These are phyloP conservation scores for Pachysandra terminalis DNA, from an alignment of 164 flowering plant genomes.

Conservation along the genomic window DNA sequence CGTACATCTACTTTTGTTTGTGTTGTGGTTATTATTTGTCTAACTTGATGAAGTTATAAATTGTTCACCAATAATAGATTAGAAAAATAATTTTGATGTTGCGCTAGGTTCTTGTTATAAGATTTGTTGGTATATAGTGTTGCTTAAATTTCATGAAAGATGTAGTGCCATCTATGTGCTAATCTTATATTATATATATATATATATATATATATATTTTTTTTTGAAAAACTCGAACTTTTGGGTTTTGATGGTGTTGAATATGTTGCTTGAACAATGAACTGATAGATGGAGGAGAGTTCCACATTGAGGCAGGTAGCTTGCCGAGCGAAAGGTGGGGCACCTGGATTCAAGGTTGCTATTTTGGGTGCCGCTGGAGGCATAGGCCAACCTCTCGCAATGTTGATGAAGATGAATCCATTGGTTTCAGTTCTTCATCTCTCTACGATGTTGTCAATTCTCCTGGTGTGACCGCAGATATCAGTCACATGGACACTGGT, in stretches of 20 bases:
- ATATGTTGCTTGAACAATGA: conserved; percentile 8
- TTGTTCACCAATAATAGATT: no score
- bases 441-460: conserved; percentile 91
- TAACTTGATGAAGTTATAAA: no score
- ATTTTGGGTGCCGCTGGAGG: conserved; percentile 97
- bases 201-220: no score
- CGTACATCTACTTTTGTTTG: no score
- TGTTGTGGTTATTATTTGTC: no score
- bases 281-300: conserved; percentile 50
- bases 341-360: conserved; percentile 90
- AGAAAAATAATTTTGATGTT: no score
- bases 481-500: conserved; percentile 97
- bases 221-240: not conserved
- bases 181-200: no score
- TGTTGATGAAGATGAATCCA: conserved; percentile 98
- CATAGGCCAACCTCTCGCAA: conserved; percentile 87
- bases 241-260: conserved; percentile 1
- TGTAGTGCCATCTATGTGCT: no score
- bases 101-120: no score
- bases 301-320: conserved; percentile 34
- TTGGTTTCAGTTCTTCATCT: conserved; percentile 90
- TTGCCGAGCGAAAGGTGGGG: conserved; percentile 93
- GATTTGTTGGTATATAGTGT: no score
- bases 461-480: conserved; percentile 93
- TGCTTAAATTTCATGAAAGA: no score